Evolutionary conservation across 495 filamentous ascomycete genomes (phyloP), one percentile per base, ranked within the genome.

Genomic region (Penicillium desertorum): DNA sequence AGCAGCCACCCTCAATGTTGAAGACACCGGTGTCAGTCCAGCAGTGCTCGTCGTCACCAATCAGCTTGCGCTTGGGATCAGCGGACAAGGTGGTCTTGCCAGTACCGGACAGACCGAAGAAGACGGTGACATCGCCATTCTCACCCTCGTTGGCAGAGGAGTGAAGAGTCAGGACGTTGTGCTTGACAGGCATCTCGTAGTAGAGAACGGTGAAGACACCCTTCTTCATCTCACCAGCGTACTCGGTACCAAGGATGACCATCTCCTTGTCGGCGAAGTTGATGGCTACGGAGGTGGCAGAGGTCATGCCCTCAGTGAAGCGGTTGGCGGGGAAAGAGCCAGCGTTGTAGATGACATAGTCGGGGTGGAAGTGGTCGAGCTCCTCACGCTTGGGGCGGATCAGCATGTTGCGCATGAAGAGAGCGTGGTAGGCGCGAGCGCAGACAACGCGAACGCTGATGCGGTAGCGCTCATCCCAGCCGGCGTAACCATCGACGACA

Each of bases 391-490:
- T 78, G 56, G 94, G 94, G 69, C 94, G 88, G 81, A 98, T 98
- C 70, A 98, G 89, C 94, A 98, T 98, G 82, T 98, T 98, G 66
- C 95, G 90, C 94, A 98, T 98, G 89, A 98, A 98, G 58, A 98
- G 84, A 61, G 94, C 94, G 83, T 98, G 94, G 83, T 98, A 98
- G 76, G 94, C 94, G 72, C 94, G 90, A 60, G 94, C 94, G 78
- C 94, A 98, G 71, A 98, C 91, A 59, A 98, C 93, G 63, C 94
- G 95, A 68, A 98, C 94, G 66, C 86, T 89, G 80, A 98, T 98
- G 57, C 92, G 84, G 83, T 98, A 98, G 70, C 93, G 91, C 83
- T 95, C 88, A 65, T 98, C 94, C 94, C 94, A 98, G 65, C 94
- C 94, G 58, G 94, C 94, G 72, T 86, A 98, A 59, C 94, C 94